Percentiles rank a stretch among this genome's conserved stretches.
Evolutionary conservation across 306 rosid genomes (phyloP).

Genomic region (Canavalia ensiformis): DNA sequence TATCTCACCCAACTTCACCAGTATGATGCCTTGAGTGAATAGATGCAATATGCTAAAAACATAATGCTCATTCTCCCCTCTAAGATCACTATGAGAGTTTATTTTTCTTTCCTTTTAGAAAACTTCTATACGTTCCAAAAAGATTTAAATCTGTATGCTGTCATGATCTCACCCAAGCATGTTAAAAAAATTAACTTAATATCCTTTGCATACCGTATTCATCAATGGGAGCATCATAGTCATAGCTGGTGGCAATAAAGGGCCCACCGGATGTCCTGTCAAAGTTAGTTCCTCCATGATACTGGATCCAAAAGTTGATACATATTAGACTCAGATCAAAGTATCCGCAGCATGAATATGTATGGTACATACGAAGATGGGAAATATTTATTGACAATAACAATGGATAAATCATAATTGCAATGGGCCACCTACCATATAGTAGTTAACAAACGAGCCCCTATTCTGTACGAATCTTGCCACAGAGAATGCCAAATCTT

Average conservation of each 20-base stretch:
- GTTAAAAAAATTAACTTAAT: slow-evolving; percentile 9
- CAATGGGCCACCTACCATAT: slow-evolving; percentile 66
- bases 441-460: slow-evolving; percentile 89
- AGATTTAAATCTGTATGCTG: not conserved
- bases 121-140: not conserved
- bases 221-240: slow-evolving; percentile 92
- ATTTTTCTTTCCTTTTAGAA: not conserved
- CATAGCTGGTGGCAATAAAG: slow-evolving; percentile 93
- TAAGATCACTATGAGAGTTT: too few relatives aligned
- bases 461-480: slow-evolving; percentile 88
- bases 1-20: not conserved
- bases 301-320: slow-evolving; percentile 57
- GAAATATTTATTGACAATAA: not conserved
- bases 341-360: slow-evolving; percentile 11
- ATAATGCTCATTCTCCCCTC: not conserved
- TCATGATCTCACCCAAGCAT: slow-evolving; percentile 23
- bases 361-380: not conserved
- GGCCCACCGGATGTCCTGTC: slow-evolving; percentile 90
- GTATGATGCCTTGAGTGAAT: slow-evolving; percentile 2
- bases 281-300: slow-evolving; percentile 99
- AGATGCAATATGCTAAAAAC: slow-evolving; percentile 6
- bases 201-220: slow-evolving; percentile 76
- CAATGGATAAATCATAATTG: slow-evolving; percentile 20
- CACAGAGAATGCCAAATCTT: slow-evolving; percentile 86
- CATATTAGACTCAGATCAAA: slow-evolving; percentile 19